A percentile compares a stretch with the other conserved stretches of the same genome.
Evolutionary conservation across 768 basidiomycete genomes (phyloP).

Genomic region (Kwoniella sp.): DNA sequence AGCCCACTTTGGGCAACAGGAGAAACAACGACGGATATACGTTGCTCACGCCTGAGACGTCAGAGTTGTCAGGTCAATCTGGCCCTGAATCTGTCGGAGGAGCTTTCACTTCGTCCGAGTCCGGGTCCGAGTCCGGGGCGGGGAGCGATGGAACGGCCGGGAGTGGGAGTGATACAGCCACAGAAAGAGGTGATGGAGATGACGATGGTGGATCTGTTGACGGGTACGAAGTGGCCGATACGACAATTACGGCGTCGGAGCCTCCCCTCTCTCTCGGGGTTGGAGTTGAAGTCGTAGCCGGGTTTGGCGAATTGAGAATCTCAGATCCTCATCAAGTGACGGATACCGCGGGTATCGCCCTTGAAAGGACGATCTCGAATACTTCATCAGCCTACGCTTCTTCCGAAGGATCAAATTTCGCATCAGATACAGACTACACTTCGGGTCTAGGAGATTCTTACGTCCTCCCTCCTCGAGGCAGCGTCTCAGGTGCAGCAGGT

Average conservation of each 20-base stretch:
- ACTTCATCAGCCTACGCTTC: constrained; percentile 41
- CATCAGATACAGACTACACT: constrained; percentile 19
- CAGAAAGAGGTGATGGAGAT: constrained; percentile 11
- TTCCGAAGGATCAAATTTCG: constrained; percentile 29
- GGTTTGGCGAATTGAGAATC: background rate
- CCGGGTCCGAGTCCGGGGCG: background rate
- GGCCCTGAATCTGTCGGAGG: constrained; percentile 18
- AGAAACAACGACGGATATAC: background rate
- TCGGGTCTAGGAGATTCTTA: constrained; percentile 3
- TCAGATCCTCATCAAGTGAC: too few species aligned
- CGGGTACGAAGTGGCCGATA: constrained; percentile 14
- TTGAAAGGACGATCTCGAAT: constrained; percentile 26
- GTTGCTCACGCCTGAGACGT: constrained; percentile 49
- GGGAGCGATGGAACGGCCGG: background rate
- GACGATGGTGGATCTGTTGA: constrained; percentile 6
- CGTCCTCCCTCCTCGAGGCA: background rate
- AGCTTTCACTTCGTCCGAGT: constrained; percentile 1
- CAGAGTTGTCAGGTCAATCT: constrained; percentile 35
- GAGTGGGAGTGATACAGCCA: constrained; percentile 13
- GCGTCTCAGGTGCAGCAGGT: background rate
- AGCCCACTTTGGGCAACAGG: constrained; percentile 13
- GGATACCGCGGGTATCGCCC: background rate
- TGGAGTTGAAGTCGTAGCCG: too few species aligned
- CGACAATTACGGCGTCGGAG: constrained; percentile 6
- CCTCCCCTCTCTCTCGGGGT: too few species aligned